These are phyloP conservation scores for Gossypium aridum DNA, from an alignment of 441 rosid genomes.

Conservation along the genomic window DNA sequence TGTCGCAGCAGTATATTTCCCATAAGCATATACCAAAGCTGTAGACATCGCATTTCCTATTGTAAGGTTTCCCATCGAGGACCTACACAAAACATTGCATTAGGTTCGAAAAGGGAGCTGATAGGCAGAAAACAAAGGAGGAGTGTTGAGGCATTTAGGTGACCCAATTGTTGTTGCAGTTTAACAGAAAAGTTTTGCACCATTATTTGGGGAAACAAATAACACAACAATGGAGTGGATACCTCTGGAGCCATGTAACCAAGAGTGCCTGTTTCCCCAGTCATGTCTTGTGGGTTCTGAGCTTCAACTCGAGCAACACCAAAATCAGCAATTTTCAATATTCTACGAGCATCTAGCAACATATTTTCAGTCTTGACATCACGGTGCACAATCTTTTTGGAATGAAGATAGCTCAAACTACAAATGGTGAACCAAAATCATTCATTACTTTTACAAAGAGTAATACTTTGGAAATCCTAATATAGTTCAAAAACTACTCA, in stretches of 20 bases:
- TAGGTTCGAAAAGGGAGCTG: constrained; percentile 9
- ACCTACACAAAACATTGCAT: constrained; percentile 29
- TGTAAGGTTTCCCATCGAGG: constrained; percentile 65
- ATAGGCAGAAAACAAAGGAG: not conserved
- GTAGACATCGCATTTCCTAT: constrained; percentile 67
- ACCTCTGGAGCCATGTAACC: constrained; percentile 86
- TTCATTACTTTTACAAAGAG: not conserved
- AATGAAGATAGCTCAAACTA: constrained; percentile 61
- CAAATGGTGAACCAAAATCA: not conserved
- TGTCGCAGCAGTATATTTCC: constrained; percentile 71
- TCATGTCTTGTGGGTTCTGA: constrained; percentile 67
- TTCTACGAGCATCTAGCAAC: constrained; percentile 44
- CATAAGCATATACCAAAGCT: constrained; percentile 68
- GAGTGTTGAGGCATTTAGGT: not conserved
- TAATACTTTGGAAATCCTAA: not conserved
- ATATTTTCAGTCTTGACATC: constrained; percentile 68
- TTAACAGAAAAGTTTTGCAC: not conserved
- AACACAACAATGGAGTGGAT: constrained; percentile 1
- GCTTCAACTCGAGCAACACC: constrained; percentile 76
- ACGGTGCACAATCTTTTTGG: constrained; percentile 51
- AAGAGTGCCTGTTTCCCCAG: constrained; percentile 74
- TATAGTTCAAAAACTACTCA: constrained; percentile 10
- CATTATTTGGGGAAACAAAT: not conserved
- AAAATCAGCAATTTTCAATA: constrained; percentile 53
- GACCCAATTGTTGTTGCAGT: not conserved